Percentiles rank a stretch among this genome's conserved stretches.
Conservation (phyloP, 805 yeast species). For the Vanderwaltozyma tropicalis region DNA sequence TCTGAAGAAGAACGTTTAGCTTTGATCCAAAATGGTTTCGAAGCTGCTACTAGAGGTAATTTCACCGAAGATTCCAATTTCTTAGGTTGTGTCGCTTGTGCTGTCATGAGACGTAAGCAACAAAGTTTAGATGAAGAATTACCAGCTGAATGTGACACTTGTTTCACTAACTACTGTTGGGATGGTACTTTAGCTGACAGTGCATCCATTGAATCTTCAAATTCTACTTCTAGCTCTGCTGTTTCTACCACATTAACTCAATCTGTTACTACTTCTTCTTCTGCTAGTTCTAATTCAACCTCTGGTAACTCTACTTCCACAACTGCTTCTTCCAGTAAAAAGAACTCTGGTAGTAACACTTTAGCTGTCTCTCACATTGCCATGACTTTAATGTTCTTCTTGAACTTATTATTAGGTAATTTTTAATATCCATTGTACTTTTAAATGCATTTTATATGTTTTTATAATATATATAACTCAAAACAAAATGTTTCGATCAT, state of each 20-base stretch:
- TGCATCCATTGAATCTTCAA: conserved; percentile 2
- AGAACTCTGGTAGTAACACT: conserved; percentile 1
- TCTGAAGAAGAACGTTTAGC: conserved; percentile 43
- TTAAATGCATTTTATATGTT: background rate
- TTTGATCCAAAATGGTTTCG: conserved; percentile 67
- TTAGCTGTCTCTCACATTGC: background rate
- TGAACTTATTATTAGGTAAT: conserved; percentile 2
- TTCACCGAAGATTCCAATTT: conserved; percentile 59
- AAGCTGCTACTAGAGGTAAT: conserved; percentile 56
- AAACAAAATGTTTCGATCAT: no score
- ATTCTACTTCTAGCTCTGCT: conserved; percentile 4
- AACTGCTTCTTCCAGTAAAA: conserved; percentile 2
- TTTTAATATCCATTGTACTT: background rate
- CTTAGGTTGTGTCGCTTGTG: conserved; percentile 74
- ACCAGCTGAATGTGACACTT: conserved; percentile 55
- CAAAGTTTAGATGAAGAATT: conserved; percentile 56
- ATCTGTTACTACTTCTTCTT: conserved; percentile 2
- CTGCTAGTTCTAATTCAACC: conserved; percentile 1
- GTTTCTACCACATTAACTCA: conserved; percentile 2
- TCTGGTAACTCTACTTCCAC: conserved; percentile 1
- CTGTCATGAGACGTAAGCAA: conserved; percentile 66
- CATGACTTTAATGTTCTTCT: background rate
- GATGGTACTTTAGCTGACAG: conserved; percentile 31
- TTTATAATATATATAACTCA: no score
- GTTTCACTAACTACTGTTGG: conserved; percentile 63